Evolutionary conservation across 2,329 filamentous ascomycete species (phyloP).

Genomic region (Aplosporella prunicola): DNA sequence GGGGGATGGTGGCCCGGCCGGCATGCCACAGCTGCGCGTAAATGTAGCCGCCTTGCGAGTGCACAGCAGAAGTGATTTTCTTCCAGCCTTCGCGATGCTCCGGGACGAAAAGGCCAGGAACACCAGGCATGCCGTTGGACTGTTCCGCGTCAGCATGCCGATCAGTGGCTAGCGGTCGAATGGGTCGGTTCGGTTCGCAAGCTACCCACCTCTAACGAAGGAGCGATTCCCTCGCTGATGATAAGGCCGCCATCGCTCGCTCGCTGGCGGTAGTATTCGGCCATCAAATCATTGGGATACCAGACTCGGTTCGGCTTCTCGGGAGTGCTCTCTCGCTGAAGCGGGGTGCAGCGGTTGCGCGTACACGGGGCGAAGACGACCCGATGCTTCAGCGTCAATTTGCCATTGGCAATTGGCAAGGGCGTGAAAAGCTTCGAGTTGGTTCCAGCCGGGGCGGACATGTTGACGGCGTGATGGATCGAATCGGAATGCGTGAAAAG

Average conservation of each 20-base stretch:
- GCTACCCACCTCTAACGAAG: conserved; percentile 35
- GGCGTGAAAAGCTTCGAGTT: conserved; percentile 27
- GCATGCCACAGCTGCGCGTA: conserved; percentile 39
- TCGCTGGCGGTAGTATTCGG: conserved; percentile 47
- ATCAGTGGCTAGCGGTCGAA: not conserved
- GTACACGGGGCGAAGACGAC: conserved; percentile 32
- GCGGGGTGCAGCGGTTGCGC: conserved; percentile 38
- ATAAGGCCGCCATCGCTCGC: conserved; percentile 47
- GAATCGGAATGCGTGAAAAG: not conserved
- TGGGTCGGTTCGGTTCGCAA: too few relatives aligned
- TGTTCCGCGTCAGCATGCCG: conserved; percentile 1
- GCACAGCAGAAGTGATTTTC: conserved; percentile 41
- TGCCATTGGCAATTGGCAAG: conserved; percentile 24
- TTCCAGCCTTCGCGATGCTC: conserved; percentile 43
- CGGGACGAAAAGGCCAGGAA: conserved; percentile 23
- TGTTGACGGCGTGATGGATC: not conserved
- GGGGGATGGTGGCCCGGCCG: conserved; percentile 35
- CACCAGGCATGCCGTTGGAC: conserved; percentile 23
- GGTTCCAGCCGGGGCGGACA: conserved; percentile 14
- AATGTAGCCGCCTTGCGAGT: conserved; percentile 42
- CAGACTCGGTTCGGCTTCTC: conserved; percentile 43
- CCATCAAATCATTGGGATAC: conserved; percentile 36
- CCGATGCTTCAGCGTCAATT: conserved; percentile 28
- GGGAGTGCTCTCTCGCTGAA: conserved; percentile 32
- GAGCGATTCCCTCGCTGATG: conserved; percentile 49